Base-by-base conservation (phyloP, 495 filamentous ascomycete genomes). In the Cercophora samala region DNA sequence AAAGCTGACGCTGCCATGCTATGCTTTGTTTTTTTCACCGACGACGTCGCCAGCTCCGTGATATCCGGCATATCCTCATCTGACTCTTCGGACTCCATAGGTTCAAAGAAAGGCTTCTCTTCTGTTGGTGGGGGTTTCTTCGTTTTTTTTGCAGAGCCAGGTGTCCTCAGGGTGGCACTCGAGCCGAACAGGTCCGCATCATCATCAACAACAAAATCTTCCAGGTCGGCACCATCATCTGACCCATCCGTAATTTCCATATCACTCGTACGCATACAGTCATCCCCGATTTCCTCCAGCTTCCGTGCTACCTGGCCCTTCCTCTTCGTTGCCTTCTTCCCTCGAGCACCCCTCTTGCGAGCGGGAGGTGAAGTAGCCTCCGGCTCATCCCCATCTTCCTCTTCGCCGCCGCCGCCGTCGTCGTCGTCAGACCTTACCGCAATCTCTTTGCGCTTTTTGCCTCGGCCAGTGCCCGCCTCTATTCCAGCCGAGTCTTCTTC, bases 211-310 rank as follows among this genome's bases (percentile, higher is more conserved):
- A 84, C 70, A 58, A 84, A 84, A 25, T 69, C 81, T 3, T 64
- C 74, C 0, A 84, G 70, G 60, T 84, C 82, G 3, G 73, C 74
- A 19, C 80, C 82, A 70, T 72, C 75, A 61, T 84, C 82, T 0
- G 78, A 82, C 22, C 79, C 81, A 42, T 83, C 78, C 5, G 77
- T 75, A 13, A 78, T 70, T 11, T 80, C 76, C 26, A 83, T 65
- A 65, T 84, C 81, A 67, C 79, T 81, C 0, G 81, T 81, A n/a
- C 80, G 75, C 8, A 69, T 77, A 68, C 82, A 84, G 65, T 81
- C 80, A 64, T 84, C 82, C 9, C 82, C 82, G 58, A 77, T 58
- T 46, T 84, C 82, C 18, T 80, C 78, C 37, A 77, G 73, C 42
- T 77, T 70, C 77, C 71, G 6, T 18, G 62, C 5, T 63, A 62